phyloP scores from a whole-genome alignment of 371 early-diverging fungal species.

The Cladochytrium tenue region DNA sequence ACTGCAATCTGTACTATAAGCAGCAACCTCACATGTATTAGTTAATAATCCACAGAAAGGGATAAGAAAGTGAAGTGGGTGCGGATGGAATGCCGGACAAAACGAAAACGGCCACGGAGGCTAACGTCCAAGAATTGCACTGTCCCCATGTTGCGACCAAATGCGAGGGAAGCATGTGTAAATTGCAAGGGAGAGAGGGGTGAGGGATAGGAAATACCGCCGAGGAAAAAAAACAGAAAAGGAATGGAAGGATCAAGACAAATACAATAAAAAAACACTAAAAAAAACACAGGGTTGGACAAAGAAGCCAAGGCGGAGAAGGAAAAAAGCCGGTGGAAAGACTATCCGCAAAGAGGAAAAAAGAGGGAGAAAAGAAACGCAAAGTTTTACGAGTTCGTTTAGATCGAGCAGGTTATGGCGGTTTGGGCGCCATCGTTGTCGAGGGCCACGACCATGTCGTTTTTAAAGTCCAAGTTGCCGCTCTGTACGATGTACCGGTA shows the following conservation, averaged over 20 bases:
- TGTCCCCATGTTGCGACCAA: too few relatives aligned
- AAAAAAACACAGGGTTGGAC: background rate
- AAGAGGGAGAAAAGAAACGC: background rate
- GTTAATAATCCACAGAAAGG: conserved; percentile 1
- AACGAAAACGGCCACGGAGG: too few relatives aligned
- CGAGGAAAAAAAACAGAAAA: background rate
- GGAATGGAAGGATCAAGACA: background rate
- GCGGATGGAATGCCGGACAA: too few relatives aligned
- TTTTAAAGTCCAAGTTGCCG: conserved; percentile 7
- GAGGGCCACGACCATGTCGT: conserved; percentile 1
- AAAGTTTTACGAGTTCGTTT: background rate
- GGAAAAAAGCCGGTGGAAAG: background rate
- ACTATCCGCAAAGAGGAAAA: background rate
- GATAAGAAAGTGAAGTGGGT: too few relatives aligned
- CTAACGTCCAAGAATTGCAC: too few relatives aligned
- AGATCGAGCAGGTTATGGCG: background rate
- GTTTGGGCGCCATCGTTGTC: conserved; percentile 3
- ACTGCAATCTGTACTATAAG: background rate
- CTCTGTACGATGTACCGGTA: background rate
- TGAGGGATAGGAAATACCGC: background rate
- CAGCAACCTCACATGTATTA: background rate
- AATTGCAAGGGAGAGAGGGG: too few relatives aligned
- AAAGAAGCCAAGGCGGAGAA: background rate
- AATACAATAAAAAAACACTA: background rate
- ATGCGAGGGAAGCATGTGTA: too few relatives aligned